Base-by-base conservation (phyloP, 306 rosid genomes). In the Quercus variabilis region DNA sequence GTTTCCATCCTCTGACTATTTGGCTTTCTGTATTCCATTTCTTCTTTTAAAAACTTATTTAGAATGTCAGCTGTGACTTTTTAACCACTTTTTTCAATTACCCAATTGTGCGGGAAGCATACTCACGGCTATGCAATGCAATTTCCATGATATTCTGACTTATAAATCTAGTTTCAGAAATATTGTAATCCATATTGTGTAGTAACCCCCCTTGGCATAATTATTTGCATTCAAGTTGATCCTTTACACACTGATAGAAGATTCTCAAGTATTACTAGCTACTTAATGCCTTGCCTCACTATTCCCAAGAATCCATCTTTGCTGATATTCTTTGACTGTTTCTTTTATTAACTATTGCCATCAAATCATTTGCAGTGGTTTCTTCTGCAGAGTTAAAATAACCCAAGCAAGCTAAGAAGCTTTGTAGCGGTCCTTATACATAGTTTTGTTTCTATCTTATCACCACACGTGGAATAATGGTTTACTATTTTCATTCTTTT, bases 401-500 rank as follows among this genome's bases (percentile, higher is more conserved):
- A 17, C 51, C 51, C 51, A 67, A 17, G 10, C 71, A 67, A 18
- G 46, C 51, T 67, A 5, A 12, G 43, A 63, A 63, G 69, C 43
- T 63, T 31, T 6, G 43, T 65, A 65, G 46, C 12, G 3, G 69
- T 63, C 46, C 14, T 41, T 15, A 21, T 56, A 57, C 76, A 18
- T 2, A 74, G 62, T 31, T 30, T 71, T 31, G 51, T 46, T 71
- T 74, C 52, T 30, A 35, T 75, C 52, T 52, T 35, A 54, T 51
- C 54, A 41, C 28, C 52, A 46, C 46, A 20, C 2, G 11, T 25
- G 14, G 62, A 51, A 74, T 38, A 57, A n/a, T 60, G 19, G 79
- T 69, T 87, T 85, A 26, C 71, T 14, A 6, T 43, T 30, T 72
- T 70, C 43, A 64, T 49, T 78, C 41, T 70, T 70, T 38, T 71